Conservation (phyloP, 805 yeast genomes). For the Starmerella khaoyaiensis region DNA sequence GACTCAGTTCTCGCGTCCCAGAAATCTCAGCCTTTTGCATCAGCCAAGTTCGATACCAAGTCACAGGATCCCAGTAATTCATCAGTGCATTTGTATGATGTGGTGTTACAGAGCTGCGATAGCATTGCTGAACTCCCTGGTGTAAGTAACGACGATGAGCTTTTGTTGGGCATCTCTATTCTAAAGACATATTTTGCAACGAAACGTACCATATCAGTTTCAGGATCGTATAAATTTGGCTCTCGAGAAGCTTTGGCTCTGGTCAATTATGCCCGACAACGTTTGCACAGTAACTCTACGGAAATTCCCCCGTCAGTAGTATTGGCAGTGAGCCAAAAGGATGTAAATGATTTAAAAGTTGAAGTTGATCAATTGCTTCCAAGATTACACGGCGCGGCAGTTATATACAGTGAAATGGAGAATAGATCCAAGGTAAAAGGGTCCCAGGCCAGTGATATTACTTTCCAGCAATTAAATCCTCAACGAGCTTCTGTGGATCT, state of each 20-base stretch:
- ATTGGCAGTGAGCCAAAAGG: conserved; percentile 9
- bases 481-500: conserved; percentile 26
- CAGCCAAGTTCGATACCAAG: too few relatives aligned
- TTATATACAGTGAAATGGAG: conserved; percentile 24
- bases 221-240: conserved; percentile 5
- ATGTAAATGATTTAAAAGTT: conserved; percentile 6
- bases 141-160: conserved; percentile 70
- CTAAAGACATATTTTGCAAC: conserved; percentile 39
- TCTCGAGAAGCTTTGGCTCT: conserved; percentile 26
- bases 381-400: conserved; percentile 29
- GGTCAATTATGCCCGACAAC: conserved; percentile 13
- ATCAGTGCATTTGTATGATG: conserved; percentile 36
- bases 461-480: conserved; percentile 29
- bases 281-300: not conserved
- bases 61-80: too few relatives aligned
- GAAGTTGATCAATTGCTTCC: conserved; percentile 11
- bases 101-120: conserved; percentile 39
- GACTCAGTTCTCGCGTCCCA: conserved; percentile 38
- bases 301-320: too few relatives aligned
- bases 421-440: conserved; percentile 7
- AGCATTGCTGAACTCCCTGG: conserved; percentile 78
- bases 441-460: conserved; percentile 37
- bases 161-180: conserved; percentile 41
- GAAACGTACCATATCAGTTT: conserved; percentile 7
- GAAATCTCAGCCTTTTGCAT: not conserved